Conservation (phyloP, 2,329 filamentous ascomycete species). For the Verticillium klebahnii region DNA sequence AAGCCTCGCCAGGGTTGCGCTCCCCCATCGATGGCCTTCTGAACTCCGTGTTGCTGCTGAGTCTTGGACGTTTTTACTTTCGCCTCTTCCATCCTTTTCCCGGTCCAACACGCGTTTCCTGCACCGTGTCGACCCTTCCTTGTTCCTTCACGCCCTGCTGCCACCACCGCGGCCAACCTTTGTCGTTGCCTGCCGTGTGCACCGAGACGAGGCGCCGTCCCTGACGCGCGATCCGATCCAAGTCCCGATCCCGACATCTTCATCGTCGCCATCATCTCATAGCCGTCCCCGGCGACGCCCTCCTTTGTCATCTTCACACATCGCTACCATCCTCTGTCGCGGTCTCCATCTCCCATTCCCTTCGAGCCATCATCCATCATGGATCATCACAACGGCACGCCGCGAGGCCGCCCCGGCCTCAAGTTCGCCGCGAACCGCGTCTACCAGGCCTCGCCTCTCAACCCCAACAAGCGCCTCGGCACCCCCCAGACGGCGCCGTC, state of each 20-base stretch:
- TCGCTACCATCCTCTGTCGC: not conserved
- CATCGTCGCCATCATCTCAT: not conserved
- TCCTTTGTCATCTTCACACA: not conserved
- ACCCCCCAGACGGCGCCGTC: slow-evolving; percentile 32
- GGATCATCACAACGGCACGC: slow-evolving; percentile 25
- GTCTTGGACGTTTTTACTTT: not conserved
- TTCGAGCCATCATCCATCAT: slow-evolving; percentile 5
- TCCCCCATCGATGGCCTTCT: not conserved
- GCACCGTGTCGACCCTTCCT: slow-evolving; percentile 3
- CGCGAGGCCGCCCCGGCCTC: slow-evolving; percentile 33
- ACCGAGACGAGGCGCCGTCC: slow-evolving; percentile 7
- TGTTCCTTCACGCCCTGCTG: slow-evolving; percentile 4
- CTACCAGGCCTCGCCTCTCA: slow-evolving; percentile 32
- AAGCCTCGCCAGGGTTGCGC: not conserved
- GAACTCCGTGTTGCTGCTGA: slow-evolving; percentile 1
- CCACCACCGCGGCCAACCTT: slow-evolving; percentile 2
- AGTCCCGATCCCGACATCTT: slow-evolving; percentile 3
- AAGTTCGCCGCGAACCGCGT: slow-evolving; percentile 37
- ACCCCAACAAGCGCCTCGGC: slow-evolving; percentile 27
- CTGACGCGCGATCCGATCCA: slow-evolving; percentile 7
- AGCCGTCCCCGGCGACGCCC: not conserved
- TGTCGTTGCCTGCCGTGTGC: slow-evolving; percentile 9
- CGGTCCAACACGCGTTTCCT: not conserved
- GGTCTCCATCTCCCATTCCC: not conserved
- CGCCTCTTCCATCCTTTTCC: not conserved